Conservation (phyloP, 2,329 filamentous ascomycete species). For the Cephalotrichum gorgonifer region DNA sequence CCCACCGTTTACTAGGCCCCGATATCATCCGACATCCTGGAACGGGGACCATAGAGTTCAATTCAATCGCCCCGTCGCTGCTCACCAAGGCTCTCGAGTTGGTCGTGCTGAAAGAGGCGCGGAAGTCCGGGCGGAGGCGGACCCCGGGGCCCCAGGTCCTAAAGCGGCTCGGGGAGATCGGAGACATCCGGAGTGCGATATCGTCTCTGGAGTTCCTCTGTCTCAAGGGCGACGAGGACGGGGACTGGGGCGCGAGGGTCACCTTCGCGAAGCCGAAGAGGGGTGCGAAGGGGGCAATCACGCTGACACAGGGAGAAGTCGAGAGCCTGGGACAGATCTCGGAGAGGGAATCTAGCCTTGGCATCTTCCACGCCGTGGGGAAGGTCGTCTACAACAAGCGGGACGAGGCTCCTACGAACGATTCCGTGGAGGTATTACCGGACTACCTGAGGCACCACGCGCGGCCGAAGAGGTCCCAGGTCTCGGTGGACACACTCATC, state of each 20-base stretch:
- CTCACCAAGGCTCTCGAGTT: slow-evolving; percentile 75
- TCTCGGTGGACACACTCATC: slow-evolving; percentile 65
- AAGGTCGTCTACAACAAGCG: slow-evolving; percentile 97
- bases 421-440: slow-evolving; percentile 39
- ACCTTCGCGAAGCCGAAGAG: slow-evolving; percentile 61
- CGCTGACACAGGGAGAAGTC: slow-evolving; percentile 65
- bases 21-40: slow-evolving; percentile 76
- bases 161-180: slow-evolving; percentile 71
- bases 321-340: slow-evolving; percentile 74
- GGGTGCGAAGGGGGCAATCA: slow-evolving; percentile 40
- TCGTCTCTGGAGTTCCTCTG: slow-evolving; percentile 90
- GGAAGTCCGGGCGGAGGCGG: slow-evolving; percentile 61
- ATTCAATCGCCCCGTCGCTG: slow-evolving; percentile 77
- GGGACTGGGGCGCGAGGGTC: slow-evolving; percentile 66
- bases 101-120: slow-evolving; percentile 75
- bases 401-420: slow-evolving; percentile 29
- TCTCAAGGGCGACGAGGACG: slow-evolving; percentile 64
- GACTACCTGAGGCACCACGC: slow-evolving; percentile 45
- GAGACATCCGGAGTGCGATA: slow-evolving; percentile 87
- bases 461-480: slow-evolving; percentile 52
- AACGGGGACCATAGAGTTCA: slow-evolving; percentile 79
- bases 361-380: slow-evolving; percentile 92
- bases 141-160: slow-evolving; percentile 73
- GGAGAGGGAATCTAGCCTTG: slow-evolving; percentile 78
- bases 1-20: slow-evolving; percentile 77